Conservation (phyloP, 2,329 filamentous ascomycete genomes). For the Fusarium chuoi region DNA sequence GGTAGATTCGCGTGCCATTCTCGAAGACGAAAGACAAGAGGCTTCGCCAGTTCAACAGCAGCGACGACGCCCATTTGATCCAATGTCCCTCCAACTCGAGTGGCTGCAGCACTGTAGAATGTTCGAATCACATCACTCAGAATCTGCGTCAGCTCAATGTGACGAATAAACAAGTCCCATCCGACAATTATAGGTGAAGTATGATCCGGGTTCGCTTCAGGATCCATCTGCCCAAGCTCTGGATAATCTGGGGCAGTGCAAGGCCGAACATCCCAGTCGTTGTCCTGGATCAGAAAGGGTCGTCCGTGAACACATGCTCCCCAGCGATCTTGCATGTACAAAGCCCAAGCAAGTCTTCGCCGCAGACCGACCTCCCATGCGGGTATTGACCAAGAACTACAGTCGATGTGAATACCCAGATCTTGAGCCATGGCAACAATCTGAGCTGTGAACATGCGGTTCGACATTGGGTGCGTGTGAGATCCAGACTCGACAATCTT, state of each 20-base stretch:
- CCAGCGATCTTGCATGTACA: constrained; percentile 75
- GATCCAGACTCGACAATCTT: constrained; percentile 49
- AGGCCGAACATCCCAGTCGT: constrained; percentile 64
- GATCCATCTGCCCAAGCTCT: constrained; percentile 50
- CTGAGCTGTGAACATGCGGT: constrained; percentile 62
- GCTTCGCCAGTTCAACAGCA: constrained; percentile 49
- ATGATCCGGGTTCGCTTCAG: constrained; percentile 49
- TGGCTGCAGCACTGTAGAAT: constrained; percentile 56
- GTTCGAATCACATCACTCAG: constrained; percentile 61
- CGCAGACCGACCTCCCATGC: constrained; percentile 71
- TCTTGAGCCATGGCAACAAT: constrained; percentile 68
- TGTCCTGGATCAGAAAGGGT: constrained; percentile 62
- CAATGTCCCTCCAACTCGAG: constrained; percentile 43
- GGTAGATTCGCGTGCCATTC: constrained; percentile 60
- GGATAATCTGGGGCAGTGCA: constrained; percentile 52
- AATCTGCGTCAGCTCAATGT: constrained; percentile 61
- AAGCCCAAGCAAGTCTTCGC: constrained; percentile 70
- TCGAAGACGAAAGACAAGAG: constrained; percentile 47
- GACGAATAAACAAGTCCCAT: constrained; percentile 60
- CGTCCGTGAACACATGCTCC: constrained; percentile 66
- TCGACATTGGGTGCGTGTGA: constrained; percentile 42
- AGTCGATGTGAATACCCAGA: constrained; percentile 70
- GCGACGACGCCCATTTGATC: constrained; percentile 49
- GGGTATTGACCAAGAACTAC: constrained; percentile 70
- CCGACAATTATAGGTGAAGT: constrained; percentile 58